Base-by-base conservation (phyloP, 169 alveolate genomes). In the Eimeria sp. region DNA sequence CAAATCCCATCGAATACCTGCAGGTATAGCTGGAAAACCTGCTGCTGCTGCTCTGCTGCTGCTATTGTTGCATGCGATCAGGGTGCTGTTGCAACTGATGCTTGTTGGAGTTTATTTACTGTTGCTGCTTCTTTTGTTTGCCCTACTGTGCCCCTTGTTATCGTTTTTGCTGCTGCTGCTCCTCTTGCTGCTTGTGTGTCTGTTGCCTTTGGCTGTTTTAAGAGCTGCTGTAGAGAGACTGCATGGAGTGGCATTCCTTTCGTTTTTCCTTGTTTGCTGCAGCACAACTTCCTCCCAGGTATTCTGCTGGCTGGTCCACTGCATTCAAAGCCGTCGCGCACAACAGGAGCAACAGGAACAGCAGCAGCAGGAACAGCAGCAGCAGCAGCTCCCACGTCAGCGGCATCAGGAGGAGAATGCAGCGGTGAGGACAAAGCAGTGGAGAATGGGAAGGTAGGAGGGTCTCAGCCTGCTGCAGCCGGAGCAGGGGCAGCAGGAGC, bases 401-500 rank as follows among this genome's bases (percentile, higher is more conserved):
- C 61, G 1, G 61, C 61, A 54, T 7, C 61, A 54, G 16, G 20
- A 54, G 61, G 20, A 54, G 61, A 54, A 54, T 11, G 61, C 61
- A 54, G 61, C 16, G 16, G 61, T 14, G 61, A 54, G 61, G 61
- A 54, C 43, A 78, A 72, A 25, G 51, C 92, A 7, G 51, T 27
- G 76, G 43, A 34, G 89, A 49, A 49, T 67, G 30, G 70, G 47
- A 20, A 43, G 22, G 89, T 43, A 20, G 89, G 34, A 14, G 61
- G 58, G 70, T 7, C 89, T 25, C 20, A 10, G 20, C 45, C 30
- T 43, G 30, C 67, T 57, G 27, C 20, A 27, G 67, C 70, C 16
- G 45, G 16, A 47, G 72, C 11, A 27, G 92, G 76, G 54, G 92
- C 92, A 83, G 92, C 92, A 58, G 67, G 45, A 80, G 34, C 89